Base-by-base conservation (phyloP, 305 asterid genomes). In the Fraxinus paxiana region DNA sequence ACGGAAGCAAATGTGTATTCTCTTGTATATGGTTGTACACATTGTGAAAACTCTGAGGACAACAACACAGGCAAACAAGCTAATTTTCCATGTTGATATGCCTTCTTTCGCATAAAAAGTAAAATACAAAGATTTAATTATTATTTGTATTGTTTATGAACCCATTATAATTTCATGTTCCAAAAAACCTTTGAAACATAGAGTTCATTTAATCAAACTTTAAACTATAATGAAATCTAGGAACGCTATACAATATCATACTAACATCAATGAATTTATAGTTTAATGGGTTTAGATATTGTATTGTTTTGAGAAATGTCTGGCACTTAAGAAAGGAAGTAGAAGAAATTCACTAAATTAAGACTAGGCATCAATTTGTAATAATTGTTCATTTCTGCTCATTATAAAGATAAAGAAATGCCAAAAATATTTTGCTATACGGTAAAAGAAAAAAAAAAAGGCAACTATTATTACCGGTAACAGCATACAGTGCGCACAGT, bases 401-500 rank as follows among this genome's bases (percentile, higher is more conserved):
- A 13, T 26, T 3, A 13, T 30, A 26, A 67, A 67, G 20, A 69
- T 69, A 69, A 65, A 69, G 41, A 69, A 31, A 69, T 9, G 38
- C 74, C 24, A 69, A 69, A 65, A 15, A 69, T 30, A 30, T 5
- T 12, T 28, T 69, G 4, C 74, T 69, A 13, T 5, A 30, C 31
- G 18, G 37, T 4, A 67, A 28, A 67, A 69, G 38, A 3, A 67
- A 28, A 28, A 63, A 63, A 30, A 30, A 30, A 67, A 28, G 38
- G 6, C 41, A 77, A 73, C 8, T 48, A 76, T 33, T 46, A 87
- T 81, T 93, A 93, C 97, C 97, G 3, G 96, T 91, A 77, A 92
- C 94, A 83, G 97, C 97, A 88, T 93, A 93, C 7, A 93, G 88
- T 26, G 97, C 97, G 76, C 97, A 93, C 54, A 93, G 84, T 77